phyloP scores from a whole-genome alignment of 2,329 filamentous ascomycete species.

The Ceratocystis albifundus region DNA sequence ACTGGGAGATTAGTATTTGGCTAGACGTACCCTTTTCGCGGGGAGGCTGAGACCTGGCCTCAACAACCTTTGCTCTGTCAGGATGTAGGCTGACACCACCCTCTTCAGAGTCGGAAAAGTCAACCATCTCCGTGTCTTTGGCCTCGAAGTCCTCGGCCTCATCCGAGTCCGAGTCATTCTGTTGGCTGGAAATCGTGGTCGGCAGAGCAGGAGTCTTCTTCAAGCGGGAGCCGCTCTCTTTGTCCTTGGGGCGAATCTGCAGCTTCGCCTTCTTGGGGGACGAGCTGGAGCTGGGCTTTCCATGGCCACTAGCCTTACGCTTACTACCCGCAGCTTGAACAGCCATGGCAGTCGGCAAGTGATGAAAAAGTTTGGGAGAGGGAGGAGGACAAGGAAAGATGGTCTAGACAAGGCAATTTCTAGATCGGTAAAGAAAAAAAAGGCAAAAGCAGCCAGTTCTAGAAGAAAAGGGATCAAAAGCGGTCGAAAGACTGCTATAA shows the following conservation, averaged over 20 bases:
- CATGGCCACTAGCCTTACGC: conserved; percentile 41
- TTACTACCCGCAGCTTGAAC: conserved; percentile 41
- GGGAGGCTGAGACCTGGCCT: conserved; percentile 25
- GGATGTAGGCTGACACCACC: conserved; percentile 40
- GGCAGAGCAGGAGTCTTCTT: conserved; percentile 28
- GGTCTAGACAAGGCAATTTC: neutral
- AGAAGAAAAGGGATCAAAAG: neutral
- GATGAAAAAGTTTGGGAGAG: conserved; percentile 13
- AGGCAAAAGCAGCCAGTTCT: neutral
- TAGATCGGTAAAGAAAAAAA: neutral
- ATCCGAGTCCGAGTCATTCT: conserved; percentile 31
- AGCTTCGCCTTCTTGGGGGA: conserved; percentile 43
- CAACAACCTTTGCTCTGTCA: conserved; percentile 30
- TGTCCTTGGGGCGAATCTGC: conserved; percentile 30
- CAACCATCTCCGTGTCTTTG: conserved; percentile 35
- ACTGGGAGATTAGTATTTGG: neutral
- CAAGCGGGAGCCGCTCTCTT: conserved; percentile 18
- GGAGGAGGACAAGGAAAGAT: conserved; percentile 13
- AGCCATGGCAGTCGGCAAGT: conserved; percentile 18
- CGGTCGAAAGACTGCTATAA: neutral
- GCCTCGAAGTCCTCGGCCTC: conserved; percentile 33
- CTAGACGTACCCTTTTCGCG: conserved; percentile 21
- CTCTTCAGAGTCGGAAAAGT: conserved; percentile 42
- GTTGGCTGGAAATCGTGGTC: conserved; percentile 27
- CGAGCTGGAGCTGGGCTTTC: conserved; percentile 36